These are phyloP conservation scores for Castanea sativa DNA, from an alignment of 306 rosid genomes.

Conservation along the genomic window DNA sequence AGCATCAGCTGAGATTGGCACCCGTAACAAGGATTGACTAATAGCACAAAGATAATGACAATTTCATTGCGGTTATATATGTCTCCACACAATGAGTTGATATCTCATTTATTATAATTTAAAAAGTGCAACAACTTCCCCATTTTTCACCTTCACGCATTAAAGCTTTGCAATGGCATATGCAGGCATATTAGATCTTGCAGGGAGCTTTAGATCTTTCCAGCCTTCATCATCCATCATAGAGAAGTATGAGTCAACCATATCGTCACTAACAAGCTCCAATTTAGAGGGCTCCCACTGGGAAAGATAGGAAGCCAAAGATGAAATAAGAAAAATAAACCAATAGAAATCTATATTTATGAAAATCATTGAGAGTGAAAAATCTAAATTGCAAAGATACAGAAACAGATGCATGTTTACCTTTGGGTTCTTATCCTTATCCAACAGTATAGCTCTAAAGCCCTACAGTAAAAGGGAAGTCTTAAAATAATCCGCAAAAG, in stretches of 20 bases:
- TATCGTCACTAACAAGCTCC: conserved; percentile 50
- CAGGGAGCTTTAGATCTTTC: conserved; percentile 74
- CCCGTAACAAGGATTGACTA: no score
- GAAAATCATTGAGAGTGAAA: neutral
- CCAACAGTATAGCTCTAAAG: conserved; percentile 84
- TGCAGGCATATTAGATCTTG: conserved; percentile 62
- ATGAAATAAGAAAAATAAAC: conserved; percentile 12
- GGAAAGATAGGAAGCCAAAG: conserved; percentile 13
- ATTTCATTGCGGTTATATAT: no score
- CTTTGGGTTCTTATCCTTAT: conserved; percentile 91
- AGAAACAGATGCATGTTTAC: conserved; percentile 26
- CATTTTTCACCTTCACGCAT: neutral
- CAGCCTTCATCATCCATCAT: conserved; percentile 62
- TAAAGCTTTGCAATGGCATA: conserved; percentile 78
- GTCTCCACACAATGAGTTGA: no score
- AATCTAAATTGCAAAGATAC: neutral
- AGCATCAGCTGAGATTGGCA: no score
- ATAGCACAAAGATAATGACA: no score
- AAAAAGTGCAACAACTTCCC: neutral
- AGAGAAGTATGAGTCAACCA: conserved; percentile 48
- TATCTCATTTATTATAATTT: neutral
- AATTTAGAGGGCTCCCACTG: conserved; percentile 67
- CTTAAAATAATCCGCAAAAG: conserved; percentile 9
- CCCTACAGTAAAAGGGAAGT: conserved; percentile 55
- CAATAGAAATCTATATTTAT: neutral